Conservation (phyloP, 345 rosid species). For the Euclidium syriacum region DNA sequence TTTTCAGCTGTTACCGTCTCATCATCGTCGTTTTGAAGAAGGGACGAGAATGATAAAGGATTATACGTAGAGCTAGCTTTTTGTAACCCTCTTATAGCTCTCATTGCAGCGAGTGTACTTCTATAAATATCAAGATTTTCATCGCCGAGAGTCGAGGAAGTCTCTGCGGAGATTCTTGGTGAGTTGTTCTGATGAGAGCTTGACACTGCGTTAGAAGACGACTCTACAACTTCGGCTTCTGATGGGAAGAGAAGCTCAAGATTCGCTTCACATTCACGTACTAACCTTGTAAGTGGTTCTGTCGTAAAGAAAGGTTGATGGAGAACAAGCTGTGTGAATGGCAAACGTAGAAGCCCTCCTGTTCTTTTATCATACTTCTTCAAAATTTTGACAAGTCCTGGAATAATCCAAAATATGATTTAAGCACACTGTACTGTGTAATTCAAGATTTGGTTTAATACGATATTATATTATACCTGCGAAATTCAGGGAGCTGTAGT, state of each 20-base stretch:
- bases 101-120: slow-evolving; percentile 94
- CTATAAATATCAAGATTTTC: slow-evolving; percentile 67
- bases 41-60: slow-evolving; percentile 66
- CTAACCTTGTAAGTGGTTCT: slow-evolving; percentile 80
- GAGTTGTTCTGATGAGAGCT: slow-evolving; percentile 7
- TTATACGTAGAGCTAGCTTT: slow-evolving; percentile 86
- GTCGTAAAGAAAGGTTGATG: slow-evolving; percentile 80
- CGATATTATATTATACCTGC: slow-evolving; percentile 46
- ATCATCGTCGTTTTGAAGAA: slow-evolving; percentile 52
- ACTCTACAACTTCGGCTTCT: slow-evolving; percentile 82
- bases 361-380: slow-evolving; percentile 92
- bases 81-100: slow-evolving; percentile 75
- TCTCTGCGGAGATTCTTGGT: slow-evolving; percentile 32
- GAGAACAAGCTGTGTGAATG: slow-evolving; percentile 74
- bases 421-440: background rate
- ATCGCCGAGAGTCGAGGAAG: slow-evolving; percentile 50
- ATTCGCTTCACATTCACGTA: slow-evolving; percentile 78
- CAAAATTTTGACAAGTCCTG: slow-evolving; percentile 80
- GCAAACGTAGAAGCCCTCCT: slow-evolving; percentile 68
- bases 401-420: slow-evolving; percentile 4
- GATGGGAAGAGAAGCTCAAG: slow-evolving; percentile 86
- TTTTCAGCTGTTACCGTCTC: slow-evolving; percentile 67
- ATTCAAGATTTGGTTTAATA: background rate
- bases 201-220: slow-evolving; percentile 23
- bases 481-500: slow-evolving; percentile 85